A percentile compares a stretch with the other conserved stretches of the same genome.
Evolutionary conservation across 2,329 filamentous ascomycete species (phyloP).

Genomic region (Furcasterigmium sp.): DNA sequence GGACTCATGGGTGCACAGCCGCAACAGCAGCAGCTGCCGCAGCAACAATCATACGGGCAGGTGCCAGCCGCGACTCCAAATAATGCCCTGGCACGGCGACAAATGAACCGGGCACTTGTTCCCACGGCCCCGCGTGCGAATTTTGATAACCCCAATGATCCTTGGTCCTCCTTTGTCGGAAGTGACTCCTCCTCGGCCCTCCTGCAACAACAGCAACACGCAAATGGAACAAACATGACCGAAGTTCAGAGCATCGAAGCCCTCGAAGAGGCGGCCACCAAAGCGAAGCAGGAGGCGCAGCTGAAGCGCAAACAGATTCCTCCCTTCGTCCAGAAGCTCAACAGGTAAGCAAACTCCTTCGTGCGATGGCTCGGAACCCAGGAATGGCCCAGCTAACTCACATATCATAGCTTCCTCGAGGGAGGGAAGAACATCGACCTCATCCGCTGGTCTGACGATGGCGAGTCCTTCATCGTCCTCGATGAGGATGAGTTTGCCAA

Average conservation of each 20-base stretch:
- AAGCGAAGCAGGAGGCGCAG: constrained; percentile 83
- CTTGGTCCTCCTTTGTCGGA: constrained; percentile 34
- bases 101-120: constrained; percentile 45
- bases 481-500: constrained; percentile 99
- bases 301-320: constrained; percentile 93
- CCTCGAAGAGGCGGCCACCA: constrained; percentile 71
- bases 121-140: constrained; percentile 30
- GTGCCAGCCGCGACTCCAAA: constrained; percentile 12
- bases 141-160: constrained; percentile 33
- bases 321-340: constrained; percentile 95
- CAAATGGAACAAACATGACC: constrained; percentile 21
- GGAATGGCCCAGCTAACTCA: constrained; percentile 5
- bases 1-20: constrained; percentile 24
- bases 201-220: constrained; percentile 24
- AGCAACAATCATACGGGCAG: constrained; percentile 17
- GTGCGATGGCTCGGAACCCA: not conserved
- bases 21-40: constrained; percentile 24
- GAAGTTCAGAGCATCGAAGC: constrained; percentile 71
- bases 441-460: constrained; percentile 95
- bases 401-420: constrained; percentile 71
- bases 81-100: constrained; percentile 46
- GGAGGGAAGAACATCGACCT: constrained; percentile 88
- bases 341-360: constrained; percentile 62
- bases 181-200: constrained; percentile 28
- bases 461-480: constrained; percentile 92